Evolutionary conservation across 345 rosid genomes (phyloP).

Genomic region (Eutrema heterophyllum): DNA sequence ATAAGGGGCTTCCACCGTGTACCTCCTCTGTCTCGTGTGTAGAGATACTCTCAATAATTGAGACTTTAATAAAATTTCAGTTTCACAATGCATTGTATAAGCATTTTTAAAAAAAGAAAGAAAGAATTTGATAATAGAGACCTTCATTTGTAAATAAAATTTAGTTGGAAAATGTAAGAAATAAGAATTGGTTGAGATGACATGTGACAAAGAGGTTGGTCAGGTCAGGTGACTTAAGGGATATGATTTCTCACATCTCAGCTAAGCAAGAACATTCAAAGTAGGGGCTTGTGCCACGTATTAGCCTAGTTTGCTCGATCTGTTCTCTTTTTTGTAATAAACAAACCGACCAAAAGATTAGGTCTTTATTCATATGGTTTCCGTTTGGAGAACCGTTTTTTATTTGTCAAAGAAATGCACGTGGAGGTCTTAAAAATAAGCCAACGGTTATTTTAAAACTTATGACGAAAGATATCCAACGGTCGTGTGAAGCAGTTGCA

Average conservation of each 20-base stretch:
- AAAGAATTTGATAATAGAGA: no score
- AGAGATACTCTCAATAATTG: no score
- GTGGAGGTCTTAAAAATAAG: not conserved
- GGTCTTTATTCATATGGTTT: not conserved
- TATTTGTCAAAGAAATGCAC: not conserved
- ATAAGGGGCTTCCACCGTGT: no score
- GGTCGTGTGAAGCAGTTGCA: constrained; percentile 20
- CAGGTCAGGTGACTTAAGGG: not conserved
- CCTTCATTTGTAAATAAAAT: not conserved
- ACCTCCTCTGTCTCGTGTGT: no score
- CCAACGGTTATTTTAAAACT: not conserved
- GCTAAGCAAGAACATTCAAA: constrained; percentile 1
- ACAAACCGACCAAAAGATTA: constrained; percentile 22
- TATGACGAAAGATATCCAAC: constrained; percentile 8
- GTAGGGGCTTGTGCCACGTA: constrained; percentile 4
- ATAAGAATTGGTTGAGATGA: not conserved
- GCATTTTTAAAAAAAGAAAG: not conserved
- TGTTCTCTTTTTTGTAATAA: not conserved
- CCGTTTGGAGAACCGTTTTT: not conserved
- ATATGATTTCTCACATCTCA: not conserved
- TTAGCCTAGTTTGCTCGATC: not conserved
- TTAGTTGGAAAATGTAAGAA: not conserved
- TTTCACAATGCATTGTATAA: no score
- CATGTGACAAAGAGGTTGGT: not conserved
- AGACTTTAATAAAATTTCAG: no score